Base-by-base conservation (phyloP, 192 early-diverging fungal genomes). In the Backusella morwellensis region DNA sequence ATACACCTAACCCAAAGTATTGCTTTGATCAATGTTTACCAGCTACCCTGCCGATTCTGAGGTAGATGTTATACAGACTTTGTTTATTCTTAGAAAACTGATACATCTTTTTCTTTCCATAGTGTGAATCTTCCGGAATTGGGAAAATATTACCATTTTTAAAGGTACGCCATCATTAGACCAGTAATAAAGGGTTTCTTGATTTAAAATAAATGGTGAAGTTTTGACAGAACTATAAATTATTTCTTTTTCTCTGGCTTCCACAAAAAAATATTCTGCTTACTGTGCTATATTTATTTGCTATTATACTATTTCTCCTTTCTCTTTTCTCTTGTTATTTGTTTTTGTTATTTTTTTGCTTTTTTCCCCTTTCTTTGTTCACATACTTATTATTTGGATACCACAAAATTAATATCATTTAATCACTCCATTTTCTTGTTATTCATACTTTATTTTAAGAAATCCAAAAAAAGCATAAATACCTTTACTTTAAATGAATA, bases 181-280 rank as follows among this genome's bases (percentile, higher is more conserved):
- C 56, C 56, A 63, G 12, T 63, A 26, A 26, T 26, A 63, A 26
- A 9, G 56, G 11, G 26, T 26, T 63, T 63, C 56, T 63, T 63
- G 23, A 63, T 63, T 63, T 29, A 29, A 63, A 63, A 63, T 63
- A 63, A 63, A 63, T 63, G 56, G 56, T 63, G 56, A 63, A 29
- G 56, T 63, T 63, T 63, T 63, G 56, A 63, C 56, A 63, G 56
- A 63, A 63, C 56, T 4, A 29, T 63, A 63, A 63, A 63, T 26
- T 9, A 63, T 63, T 63, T 63, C 23, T 63, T 63, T 29, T 63
- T 63, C 56, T 63, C 56, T 63, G 56, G 7, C 21, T 63, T 63
- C 54, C 12, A 63, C 56, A 63, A 63, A 63, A 52, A 63, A 29
- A 29, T 14, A 63, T 29, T 29, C 56, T 63, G 23, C 23, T 9